Base-by-base conservation (phyloP, 148 eudicot species). In the Camellia lanceoleosa region DNA sequence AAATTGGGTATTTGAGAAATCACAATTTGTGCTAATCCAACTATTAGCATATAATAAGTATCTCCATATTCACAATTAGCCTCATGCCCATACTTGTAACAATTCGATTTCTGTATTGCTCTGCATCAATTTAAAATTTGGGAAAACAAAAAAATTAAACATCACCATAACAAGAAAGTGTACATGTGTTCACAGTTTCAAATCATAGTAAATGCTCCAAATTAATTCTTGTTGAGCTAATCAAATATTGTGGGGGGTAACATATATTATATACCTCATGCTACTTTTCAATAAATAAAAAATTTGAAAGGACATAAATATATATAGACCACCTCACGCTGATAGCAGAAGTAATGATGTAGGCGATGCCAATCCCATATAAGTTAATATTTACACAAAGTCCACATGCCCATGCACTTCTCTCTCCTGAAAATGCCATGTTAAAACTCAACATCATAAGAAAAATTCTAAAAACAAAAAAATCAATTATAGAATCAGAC, bases 311-410 rank as follows among this genome's bases (percentile, higher is more conserved):
- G 1, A 30, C 1, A 30, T 30, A 30, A 30, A 30, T 30, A 30
- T 30, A 30, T 30, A 30, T 30, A 1, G 38, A 30, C 1, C 38
- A 89, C 94, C 94, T 91, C 87, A 89, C 78, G 80, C 94, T 91
- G 75, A 86, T 91, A 78, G 92, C 92, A 66, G 92, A 85, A 66
- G 91, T 91, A 81, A 91, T 91, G 66, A 89, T 88, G 79, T 91
- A 91, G 52, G 94, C 94, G 76, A 91, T 85, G 70, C 90, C 88
- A 18, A 82, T 85, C 23, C 94, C 94, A 56, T 82, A 89, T 68
- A 91, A 84, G 84, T 87, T 88, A 78, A 85, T 69, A 68, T 87
- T 80, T n/a, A 87, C 78, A 80, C 85, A 80, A 73, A 88, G 46
- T 19, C 87, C 91, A 82, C 90, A 88, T 8, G 87, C 59, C 90